Evolutionary conservation across 257 asterid genomes (phyloP), one percentile per base, ranked within the genome.

Genomic region (Petrea volubilis): DNA sequence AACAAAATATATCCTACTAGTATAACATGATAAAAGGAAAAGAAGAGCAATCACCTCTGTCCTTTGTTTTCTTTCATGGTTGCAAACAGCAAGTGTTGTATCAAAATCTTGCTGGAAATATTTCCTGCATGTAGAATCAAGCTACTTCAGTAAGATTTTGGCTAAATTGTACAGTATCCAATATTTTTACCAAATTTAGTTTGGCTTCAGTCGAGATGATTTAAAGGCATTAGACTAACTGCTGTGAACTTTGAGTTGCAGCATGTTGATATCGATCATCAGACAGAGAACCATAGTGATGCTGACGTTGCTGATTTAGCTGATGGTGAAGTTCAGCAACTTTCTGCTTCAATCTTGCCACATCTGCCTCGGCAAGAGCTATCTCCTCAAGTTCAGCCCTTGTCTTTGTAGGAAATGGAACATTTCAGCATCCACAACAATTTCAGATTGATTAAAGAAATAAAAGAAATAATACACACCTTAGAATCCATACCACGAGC

Each of bases 301-400:
- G 86, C 74, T 95, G 99, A 11, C 93, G 96, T 70, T 94, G 98
- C 82, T 95, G 99, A 78, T 92, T 90, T 56, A 95, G 87, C 80
- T 95, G 99, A 77, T 90, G 92, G 79, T 95, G 97, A 73, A 95
- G 97, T 77, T 95, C 96, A 57, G 99, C 98, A 84, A 95, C 99
- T 88, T 92, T 95, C 79, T 94, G 94, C 82, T 94, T 94, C 82
- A 94, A 81, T 81, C 96, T 87, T 70, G 97, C 93, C 73, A 94
- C 97, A 73, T 94, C 99, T 41, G 97, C 98, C 82, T 92, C 98
- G 55, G 99, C 99, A 60, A 94, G 96, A 76, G 99, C 98, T 81
- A 94, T 94, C 84, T 94, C 99, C 82, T 94, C 97, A 55, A 94
- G 98, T 80, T 94, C 99, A 27, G 96, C 97, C 88, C 97, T 89